phyloP scores from a whole-genome alignment of 257 asterid genomes.

The Solanum etuberosum region DNA sequence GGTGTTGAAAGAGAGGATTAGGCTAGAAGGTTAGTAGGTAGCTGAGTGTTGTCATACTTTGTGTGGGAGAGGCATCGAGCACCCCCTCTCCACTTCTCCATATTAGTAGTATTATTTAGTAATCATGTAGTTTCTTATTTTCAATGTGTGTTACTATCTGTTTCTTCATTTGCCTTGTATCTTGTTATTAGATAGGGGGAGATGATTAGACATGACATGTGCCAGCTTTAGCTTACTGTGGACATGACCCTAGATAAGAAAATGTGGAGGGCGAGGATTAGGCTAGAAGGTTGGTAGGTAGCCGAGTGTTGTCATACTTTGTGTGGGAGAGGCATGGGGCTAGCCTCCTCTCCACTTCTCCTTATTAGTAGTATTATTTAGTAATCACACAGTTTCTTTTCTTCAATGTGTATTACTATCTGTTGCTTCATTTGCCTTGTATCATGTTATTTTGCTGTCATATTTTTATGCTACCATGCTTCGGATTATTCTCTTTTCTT shows the following conservation, averaged over 20 bases:
- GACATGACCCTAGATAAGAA: background rate
- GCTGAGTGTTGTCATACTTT: no score
- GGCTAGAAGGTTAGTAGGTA: no score
- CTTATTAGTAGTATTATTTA: background rate
- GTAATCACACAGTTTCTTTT: no score
- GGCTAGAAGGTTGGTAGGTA: background rate
- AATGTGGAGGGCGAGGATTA: background rate
- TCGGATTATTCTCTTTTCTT: background rate
- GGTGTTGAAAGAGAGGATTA: no score
- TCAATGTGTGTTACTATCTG: background rate
- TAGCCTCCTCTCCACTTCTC: background rate
- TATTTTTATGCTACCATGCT: background rate
- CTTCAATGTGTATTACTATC: background rate
- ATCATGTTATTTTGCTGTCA: background rate
- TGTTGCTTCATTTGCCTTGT: background rate
- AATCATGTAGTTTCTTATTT: no score
- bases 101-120: no score
- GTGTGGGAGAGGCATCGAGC: no score
- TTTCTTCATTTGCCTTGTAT: background rate
- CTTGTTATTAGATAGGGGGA: background rate
- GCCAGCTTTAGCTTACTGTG: background rate
- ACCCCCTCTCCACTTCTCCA: no score
- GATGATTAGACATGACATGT: background rate
- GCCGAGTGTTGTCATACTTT: background rate
- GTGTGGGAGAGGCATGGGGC: background rate